A percentile compares a stretch with the other conserved stretches of the same genome.
phyloP scores from a whole-genome alignment of 2,329 filamentous ascomycete genomes.

The Nigrograna mackinnonii region DNA sequence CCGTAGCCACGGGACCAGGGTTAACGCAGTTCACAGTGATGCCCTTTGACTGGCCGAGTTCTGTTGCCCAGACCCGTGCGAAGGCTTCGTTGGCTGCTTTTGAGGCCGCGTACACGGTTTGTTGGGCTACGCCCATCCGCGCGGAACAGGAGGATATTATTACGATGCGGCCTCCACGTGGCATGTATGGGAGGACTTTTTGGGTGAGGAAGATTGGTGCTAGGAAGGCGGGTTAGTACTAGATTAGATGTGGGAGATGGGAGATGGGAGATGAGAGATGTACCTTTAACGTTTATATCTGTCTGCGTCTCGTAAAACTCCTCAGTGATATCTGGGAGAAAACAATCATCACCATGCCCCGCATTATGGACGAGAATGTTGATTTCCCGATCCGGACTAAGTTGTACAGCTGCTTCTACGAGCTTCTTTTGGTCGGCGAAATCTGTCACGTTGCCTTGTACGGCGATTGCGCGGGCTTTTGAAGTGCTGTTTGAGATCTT shows the following conservation, averaged over 20 bases:
- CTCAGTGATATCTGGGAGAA: too few relatives aligned
- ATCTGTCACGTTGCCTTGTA: too few relatives aligned
- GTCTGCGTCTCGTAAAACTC: too few relatives aligned
- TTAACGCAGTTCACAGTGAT: slow-evolving; percentile 52
- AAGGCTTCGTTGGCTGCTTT: slow-evolving; percentile 56
- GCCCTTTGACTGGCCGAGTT: slow-evolving; percentile 49
- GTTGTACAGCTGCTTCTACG: slow-evolving; percentile 42
- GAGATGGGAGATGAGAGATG: too few relatives aligned
- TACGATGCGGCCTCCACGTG: slow-evolving; percentile 44
- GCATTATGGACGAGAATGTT: slow-evolving; percentile 47
- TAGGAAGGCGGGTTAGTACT: too few relatives aligned
- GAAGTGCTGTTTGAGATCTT: background rate
- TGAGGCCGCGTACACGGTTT: slow-evolving; percentile 55
- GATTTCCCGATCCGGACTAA: slow-evolving; percentile 26
- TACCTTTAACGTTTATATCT: slow-evolving; percentile 47
- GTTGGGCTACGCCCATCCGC: slow-evolving; percentile 37
- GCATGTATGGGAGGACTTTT: slow-evolving; percentile 43
- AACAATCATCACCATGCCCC: slow-evolving; percentile 40
- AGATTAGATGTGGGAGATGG: too few relatives aligned
- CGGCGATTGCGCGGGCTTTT: too few relatives aligned
- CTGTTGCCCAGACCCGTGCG: slow-evolving; percentile 50
- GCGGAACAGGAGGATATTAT: slow-evolving; percentile 45
- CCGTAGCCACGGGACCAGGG: slow-evolving; percentile 49
- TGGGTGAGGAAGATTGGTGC: slow-evolving; percentile 50
- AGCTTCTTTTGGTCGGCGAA: slow-evolving; percentile 38